A percentile compares a stretch with the other conserved stretches of the same genome.
These are phyloP conservation scores for Yarrowia bubula DNA, from an alignment of 805 yeast species.

Conservation along the genomic window DNA sequence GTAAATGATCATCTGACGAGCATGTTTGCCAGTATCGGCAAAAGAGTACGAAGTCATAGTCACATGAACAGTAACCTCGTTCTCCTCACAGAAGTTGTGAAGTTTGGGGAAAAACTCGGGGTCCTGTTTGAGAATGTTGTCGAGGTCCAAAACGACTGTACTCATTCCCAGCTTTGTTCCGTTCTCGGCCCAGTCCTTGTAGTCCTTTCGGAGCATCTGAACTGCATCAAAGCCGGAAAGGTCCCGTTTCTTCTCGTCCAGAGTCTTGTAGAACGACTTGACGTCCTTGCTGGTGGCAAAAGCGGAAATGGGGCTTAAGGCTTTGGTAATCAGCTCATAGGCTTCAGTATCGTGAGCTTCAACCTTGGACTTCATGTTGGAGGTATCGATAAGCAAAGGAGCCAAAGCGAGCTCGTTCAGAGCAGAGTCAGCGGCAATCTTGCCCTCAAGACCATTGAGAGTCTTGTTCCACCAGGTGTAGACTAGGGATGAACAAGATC, in stretches of 20 bases:
- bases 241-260: conserved; percentile 57
- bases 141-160: conserved; percentile 63
- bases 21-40: conserved; percentile 35
- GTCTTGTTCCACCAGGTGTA: conserved; percentile 52
- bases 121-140: conserved; percentile 47
- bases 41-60: conserved; percentile 49
- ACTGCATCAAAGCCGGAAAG: conserved; percentile 55
- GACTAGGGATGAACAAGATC: conserved; percentile 79
- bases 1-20: conserved; percentile 45
- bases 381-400: conserved; percentile 76
- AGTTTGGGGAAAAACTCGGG: conserved; percentile 37
- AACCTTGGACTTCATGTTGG: conserved; percentile 59
- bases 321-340: conserved; percentile 41
- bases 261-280: conserved; percentile 37
- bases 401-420: conserved; percentile 52
- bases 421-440: conserved; percentile 32
- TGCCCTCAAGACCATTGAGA: conserved; percentile 28
- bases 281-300: conserved; percentile 14
- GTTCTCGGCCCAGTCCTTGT: conserved; percentile 60
- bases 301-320: neutral
- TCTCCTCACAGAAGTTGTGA: conserved; percentile 38
- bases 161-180: conserved; percentile 63
- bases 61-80: conserved; percentile 43
- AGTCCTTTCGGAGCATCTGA: conserved; percentile 78
- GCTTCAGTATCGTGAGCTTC: conserved; percentile 57